Evolutionary conservation across 2,329 filamentous ascomycete genomes (phyloP).

Genomic region (Zymoseptoria tritici): DNA sequence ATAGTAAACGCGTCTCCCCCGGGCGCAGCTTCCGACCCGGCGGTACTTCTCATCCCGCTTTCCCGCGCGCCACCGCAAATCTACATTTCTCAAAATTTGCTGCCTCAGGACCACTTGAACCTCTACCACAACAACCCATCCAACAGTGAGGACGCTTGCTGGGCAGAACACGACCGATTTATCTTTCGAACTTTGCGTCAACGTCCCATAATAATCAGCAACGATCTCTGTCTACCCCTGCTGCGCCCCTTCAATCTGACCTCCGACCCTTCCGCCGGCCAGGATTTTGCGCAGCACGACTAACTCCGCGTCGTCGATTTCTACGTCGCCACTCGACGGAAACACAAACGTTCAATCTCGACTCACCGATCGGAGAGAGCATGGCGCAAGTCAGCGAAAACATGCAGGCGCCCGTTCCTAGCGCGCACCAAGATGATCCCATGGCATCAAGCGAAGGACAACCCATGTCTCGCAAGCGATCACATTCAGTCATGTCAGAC

Average conservation of each 20-base stretch:
- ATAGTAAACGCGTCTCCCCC: neutral
- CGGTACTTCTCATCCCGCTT: neutral
- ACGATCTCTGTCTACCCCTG: neutral
- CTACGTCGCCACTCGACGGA: conserved; percentile 13
- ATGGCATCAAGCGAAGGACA: conserved; percentile 16
- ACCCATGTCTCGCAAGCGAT: conserved; percentile 22
- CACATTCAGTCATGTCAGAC: conserved; percentile 23
- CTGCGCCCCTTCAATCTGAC: conserved; percentile 1
- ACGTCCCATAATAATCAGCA: too few relatives aligned
- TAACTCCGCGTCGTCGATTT: conserved; percentile 13
- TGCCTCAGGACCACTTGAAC: conserved; percentile 2
- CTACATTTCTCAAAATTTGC: neutral
- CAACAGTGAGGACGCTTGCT: neutral
- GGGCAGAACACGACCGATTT: neutral
- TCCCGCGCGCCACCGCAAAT: neutral
- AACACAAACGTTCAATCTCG: conserved; percentile 7
- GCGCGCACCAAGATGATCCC: conserved; percentile 9
- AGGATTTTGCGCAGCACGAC: conserved; percentile 20
- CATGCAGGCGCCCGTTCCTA: conserved; percentile 18
- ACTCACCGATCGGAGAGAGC: conserved; percentile 1
- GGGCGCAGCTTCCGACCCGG: neutral
- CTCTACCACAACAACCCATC: neutral
- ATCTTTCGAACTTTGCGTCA: neutral
- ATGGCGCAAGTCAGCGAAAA: conserved; percentile 15
- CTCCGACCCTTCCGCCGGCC: conserved; percentile 10